These are phyloP conservation scores for Heliamphora ciliata DNA, from an alignment of 179 eudicot genomes.

Conservation along the genomic window DNA sequence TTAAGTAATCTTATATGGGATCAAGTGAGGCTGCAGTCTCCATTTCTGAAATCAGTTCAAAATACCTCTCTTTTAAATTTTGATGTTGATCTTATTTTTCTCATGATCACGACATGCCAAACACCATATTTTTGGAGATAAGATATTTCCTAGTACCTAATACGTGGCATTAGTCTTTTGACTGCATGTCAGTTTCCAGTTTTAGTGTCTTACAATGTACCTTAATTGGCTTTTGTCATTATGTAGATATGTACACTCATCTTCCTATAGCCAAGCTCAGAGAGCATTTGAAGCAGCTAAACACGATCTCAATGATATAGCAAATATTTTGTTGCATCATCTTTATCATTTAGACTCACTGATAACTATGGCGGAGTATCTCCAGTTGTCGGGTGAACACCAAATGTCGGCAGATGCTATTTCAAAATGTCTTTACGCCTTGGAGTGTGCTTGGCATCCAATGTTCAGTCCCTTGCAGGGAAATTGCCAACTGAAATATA, in stretches of 20 bases:
- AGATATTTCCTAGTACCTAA: not conserved
- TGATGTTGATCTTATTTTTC: not conserved
- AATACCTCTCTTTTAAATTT: not conserved
- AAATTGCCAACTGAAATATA: constrained; percentile 60
- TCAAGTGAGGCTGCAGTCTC: not conserved
- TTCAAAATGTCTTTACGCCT: constrained; percentile 76
- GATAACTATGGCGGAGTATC: constrained; percentile 75
- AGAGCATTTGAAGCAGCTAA: constrained; percentile 71
- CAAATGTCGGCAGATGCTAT: constrained; percentile 74
- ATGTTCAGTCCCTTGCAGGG: constrained; percentile 74
- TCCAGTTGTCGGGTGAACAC: constrained; percentile 77
- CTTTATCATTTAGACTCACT: constrained; percentile 93
- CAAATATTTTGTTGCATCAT: constrained; percentile 59
- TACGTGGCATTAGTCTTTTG: not conserved
- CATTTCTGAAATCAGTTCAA: not conserved
- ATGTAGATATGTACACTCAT: constrained; percentile 66
- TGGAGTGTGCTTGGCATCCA: constrained; percentile 99
- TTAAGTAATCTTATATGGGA: not conserved
- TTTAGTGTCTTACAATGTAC: not conserved
- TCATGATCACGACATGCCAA: not conserved
- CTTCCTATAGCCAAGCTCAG: constrained; percentile 69
- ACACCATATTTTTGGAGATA: not conserved
- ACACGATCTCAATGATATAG: constrained; percentile 83
- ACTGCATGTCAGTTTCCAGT: not conserved
- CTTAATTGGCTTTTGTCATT: constrained; percentile 13